A percentile compares a stretch with the other conserved stretches of the same genome.
phyloP scores from a whole-genome alignment of 2,329 filamentous ascomycete species.

The Microcera coccophila region DNA sequence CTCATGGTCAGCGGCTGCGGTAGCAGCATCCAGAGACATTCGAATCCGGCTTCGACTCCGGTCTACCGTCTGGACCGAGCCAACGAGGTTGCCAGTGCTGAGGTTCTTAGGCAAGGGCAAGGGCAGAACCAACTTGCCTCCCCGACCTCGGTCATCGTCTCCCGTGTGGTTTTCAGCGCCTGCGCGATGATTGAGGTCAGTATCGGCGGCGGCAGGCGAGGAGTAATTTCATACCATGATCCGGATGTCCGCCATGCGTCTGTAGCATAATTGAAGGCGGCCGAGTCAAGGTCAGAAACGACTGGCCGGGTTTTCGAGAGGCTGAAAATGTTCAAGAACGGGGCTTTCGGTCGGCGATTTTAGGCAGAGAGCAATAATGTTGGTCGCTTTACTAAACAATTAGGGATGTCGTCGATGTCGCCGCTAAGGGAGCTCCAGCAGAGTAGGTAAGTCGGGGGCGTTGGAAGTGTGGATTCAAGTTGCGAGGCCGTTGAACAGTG shows the following conservation, averaged over 20 bases:
- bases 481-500: slow-evolving; percentile 13
- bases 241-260: slow-evolving; percentile 40
- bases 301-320: slow-evolving; percentile 12
- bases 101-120: slow-evolving; percentile 62
- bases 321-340: slow-evolving; percentile 13
- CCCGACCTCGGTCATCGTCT: slow-evolving; percentile 40
- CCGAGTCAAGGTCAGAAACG: slow-evolving; percentile 18
- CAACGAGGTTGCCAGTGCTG: slow-evolving; percentile 59
- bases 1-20: slow-evolving; percentile 59
- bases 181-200: slow-evolving; percentile 15
- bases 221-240: slow-evolving; percentile 34
- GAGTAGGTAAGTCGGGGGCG: slow-evolving; percentile 3
- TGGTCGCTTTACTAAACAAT: slow-evolving; percentile 17
- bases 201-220: slow-evolving; percentile 20
- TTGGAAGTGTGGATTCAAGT: slow-evolving; percentile 8
- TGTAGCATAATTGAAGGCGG: slow-evolving; percentile 41
- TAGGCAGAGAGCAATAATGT: slow-evolving; percentile 26
- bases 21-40: slow-evolving; percentile 71
- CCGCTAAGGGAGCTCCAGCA: slow-evolving; percentile 11
- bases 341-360: slow-evolving; percentile 24
- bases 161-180: slow-evolving; percentile 32
- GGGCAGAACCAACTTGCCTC: slow-evolving; percentile 43
- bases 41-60: slow-evolving; percentile 65
- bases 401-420: slow-evolving; percentile 10
- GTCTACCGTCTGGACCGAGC: slow-evolving; percentile 40